phyloP scores from a whole-genome alignment of 1,284 basidiomycete species.

The Serendipita sp. region DNA sequence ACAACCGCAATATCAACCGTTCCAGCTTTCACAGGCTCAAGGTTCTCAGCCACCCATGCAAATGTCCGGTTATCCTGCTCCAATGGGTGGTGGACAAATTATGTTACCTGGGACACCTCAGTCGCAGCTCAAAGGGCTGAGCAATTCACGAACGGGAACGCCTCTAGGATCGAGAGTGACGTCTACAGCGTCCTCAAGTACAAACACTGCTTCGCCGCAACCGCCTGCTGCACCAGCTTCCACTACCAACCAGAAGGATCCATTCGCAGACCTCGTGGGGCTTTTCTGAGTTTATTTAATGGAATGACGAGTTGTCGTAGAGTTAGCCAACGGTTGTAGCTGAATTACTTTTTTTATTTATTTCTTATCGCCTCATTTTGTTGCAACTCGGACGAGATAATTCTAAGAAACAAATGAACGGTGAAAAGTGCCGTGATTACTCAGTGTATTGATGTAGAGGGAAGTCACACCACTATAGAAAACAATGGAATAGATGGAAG shows the following conservation, averaged over 20 bases:
- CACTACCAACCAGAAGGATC: constrained; percentile 39
- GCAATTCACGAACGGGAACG: constrained; percentile 15
- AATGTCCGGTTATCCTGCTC: constrained; percentile 7
- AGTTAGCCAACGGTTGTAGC: background rate
- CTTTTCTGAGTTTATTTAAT: constrained; percentile 37
- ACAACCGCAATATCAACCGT: constrained; percentile 16
- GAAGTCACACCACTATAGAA: no score
- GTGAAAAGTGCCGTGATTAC: no score
- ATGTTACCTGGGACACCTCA: constrained; percentile 36
- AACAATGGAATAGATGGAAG: no score
- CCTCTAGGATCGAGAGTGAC: constrained; percentile 17
- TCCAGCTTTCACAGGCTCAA: constrained; percentile 8
- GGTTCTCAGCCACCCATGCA: constrained; percentile 13
- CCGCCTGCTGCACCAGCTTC: constrained; percentile 17
- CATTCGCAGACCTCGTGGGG: constrained; percentile 64
- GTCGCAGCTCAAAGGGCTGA: constrained; percentile 13
- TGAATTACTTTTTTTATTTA: no score
- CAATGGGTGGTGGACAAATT: constrained; percentile 28
- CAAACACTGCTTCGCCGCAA: constrained; percentile 15
- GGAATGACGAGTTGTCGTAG: background rate
- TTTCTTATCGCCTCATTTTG: no score
- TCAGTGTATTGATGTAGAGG: no score
- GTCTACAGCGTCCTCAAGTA: constrained; percentile 12
- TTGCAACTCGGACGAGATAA: no score
- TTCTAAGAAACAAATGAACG: no score